Conservation (phyloP, 768 basidiomycete genomes). For the Cystobasidiopsis lactophilus region DNA sequence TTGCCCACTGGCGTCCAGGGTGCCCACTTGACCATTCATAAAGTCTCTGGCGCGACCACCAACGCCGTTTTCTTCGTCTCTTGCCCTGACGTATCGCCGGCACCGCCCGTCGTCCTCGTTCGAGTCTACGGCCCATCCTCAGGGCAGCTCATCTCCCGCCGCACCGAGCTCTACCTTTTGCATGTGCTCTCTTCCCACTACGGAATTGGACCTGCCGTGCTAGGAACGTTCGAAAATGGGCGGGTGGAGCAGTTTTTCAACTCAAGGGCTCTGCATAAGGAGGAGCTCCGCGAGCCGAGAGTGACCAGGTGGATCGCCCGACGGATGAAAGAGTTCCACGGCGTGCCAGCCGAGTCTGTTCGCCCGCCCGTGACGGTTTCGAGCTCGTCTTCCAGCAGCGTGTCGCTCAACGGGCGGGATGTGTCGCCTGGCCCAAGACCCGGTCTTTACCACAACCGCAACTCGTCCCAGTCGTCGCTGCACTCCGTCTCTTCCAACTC, state of each 20-base stretch:
- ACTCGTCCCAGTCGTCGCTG: constrained; percentile 2
- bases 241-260: constrained; percentile 90
- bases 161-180: constrained; percentile 62
- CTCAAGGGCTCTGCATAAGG: constrained; percentile 51
- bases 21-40: constrained; percentile 31
- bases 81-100: constrained; percentile 27
- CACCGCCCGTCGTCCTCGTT: constrained; percentile 44
- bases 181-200: constrained; percentile 74
- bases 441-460: neutral
- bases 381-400: no score
- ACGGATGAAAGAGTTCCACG: constrained; percentile 87
- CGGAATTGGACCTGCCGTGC: constrained; percentile 69
- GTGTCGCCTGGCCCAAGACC: constrained; percentile 13
- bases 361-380: constrained; percentile 31
- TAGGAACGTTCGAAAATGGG: constrained; percentile 88
- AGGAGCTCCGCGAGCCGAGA: constrained; percentile 51
- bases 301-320: constrained; percentile 73
- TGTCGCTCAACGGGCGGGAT: no score
- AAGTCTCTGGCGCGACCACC: constrained; percentile 76
- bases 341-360: constrained; percentile 56
- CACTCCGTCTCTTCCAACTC: constrained; percentile 15
- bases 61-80: constrained; percentile 96
- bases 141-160: constrained; percentile 62
- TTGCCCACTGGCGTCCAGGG: constrained; percentile 9
- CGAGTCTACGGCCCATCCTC: constrained; percentile 84